Conservation (phyloP, 495 filamentous ascomycete species). For the Aspergillus olivimuriae region DNA sequence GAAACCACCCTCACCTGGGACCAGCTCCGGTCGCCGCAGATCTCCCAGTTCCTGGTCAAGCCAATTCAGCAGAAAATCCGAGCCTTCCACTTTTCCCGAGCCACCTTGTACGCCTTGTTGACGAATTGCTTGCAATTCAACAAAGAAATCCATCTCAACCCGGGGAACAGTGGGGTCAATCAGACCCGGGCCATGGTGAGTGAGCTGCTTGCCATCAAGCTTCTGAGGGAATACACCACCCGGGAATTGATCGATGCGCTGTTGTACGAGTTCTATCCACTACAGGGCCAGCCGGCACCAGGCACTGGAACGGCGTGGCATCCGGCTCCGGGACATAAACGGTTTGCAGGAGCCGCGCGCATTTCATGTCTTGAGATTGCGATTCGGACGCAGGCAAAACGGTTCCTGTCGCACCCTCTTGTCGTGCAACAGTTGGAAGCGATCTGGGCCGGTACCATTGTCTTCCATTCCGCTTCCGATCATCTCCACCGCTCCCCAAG, state of each 20-base stretch:
- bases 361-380: slow-evolving; percentile 88
- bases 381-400: slow-evolving; percentile 82
- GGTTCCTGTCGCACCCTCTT: slow-evolving; percentile 81
- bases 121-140: slow-evolving; percentile 90
- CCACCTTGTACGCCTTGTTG: slow-evolving; percentile 82
- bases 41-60: slow-evolving; percentile 92
- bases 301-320: slow-evolving; percentile 26
- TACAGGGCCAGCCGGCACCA: slow-evolving; percentile 64
- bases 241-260: slow-evolving; percentile 85
- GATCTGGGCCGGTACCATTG: slow-evolving; percentile 91
- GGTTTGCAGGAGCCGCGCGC: slow-evolving; percentile 52
- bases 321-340: slow-evolving; percentile 24
- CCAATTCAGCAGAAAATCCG: slow-evolving; percentile 80
- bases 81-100: slow-evolving; percentile 72
- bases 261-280: slow-evolving; percentile 88
- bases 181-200: slow-evolving; percentile 79
- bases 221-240: slow-evolving; percentile 82
- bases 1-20: slow-evolving; percentile 95
- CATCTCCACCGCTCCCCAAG: slow-evolving; percentile 58
- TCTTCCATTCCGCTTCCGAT: slow-evolving; percentile 83
- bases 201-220: slow-evolving; percentile 85
- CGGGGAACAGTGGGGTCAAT: slow-evolving; percentile 74
- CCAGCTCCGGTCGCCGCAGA: slow-evolving; percentile 86
- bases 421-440: slow-evolving; percentile 90
- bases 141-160: slow-evolving; percentile 75